A percentile compares a stretch with the other conserved stretches of the same genome.
phyloP scores from a whole-genome alignment of 2,329 filamentous ascomycete species.

The Passalora sequoiae region DNA sequence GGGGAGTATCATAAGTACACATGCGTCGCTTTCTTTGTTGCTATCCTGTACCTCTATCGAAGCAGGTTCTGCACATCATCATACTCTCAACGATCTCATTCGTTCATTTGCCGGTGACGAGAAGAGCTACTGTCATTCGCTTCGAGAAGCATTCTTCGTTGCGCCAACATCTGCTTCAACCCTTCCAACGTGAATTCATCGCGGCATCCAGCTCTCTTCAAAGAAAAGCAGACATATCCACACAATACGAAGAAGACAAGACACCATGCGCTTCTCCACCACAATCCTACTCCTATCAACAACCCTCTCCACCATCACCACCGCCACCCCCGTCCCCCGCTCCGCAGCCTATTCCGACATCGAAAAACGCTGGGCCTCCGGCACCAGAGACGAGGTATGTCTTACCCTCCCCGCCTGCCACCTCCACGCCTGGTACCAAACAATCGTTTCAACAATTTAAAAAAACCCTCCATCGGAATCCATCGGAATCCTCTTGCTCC shows the following conservation, averaged over 20 bases:
- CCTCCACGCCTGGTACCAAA: slow-evolving; percentile 4
- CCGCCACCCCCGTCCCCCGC: slow-evolving; percentile 10
- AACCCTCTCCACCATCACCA: slow-evolving; percentile 8
- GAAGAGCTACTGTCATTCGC: background rate
- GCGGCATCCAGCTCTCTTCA: too few relatives aligned
- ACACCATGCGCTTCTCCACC: slow-evolving; percentile 17
- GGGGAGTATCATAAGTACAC: background rate
- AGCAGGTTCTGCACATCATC: background rate
- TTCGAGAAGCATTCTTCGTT: background rate
- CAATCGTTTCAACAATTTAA: too few relatives aligned
- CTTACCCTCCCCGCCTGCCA: slow-evolving; percentile 4
- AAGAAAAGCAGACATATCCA: too few relatives aligned
- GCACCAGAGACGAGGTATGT: slow-evolving; percentile 27
- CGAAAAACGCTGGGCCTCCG: slow-evolving; percentile 26
- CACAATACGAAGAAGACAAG: background rate
- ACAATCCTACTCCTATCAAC: slow-evolving; percentile 10
- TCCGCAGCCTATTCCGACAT: slow-evolving; percentile 24
- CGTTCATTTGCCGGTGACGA: slow-evolving; percentile 1
- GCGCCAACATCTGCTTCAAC: too few relatives aligned
- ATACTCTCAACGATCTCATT: background rate
- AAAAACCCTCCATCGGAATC: too few relatives aligned
- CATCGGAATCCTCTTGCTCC: too few relatives aligned
- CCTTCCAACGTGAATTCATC: too few relatives aligned
- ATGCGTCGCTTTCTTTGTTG: background rate
- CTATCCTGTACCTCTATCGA: background rate